Evolutionary conservation across 2,329 filamentous ascomycete species (phyloP), one percentile per base, ranked within the genome.

Genomic region (Penicillium frequentans): DNA sequence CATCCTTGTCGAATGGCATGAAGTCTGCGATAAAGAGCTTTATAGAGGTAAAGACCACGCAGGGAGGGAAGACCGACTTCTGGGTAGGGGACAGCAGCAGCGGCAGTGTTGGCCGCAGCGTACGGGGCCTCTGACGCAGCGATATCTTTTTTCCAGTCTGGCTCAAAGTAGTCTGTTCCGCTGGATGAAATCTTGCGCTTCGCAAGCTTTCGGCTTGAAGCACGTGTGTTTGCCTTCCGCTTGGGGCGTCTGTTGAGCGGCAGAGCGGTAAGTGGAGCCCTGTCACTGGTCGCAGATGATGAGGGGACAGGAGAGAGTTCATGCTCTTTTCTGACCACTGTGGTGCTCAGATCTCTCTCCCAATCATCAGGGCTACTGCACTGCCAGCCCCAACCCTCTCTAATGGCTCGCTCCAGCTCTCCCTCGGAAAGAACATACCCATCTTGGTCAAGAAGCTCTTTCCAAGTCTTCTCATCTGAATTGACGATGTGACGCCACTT

Each of bases 331-430:
- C 72, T 74, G 4, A 70, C 64, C 9, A 73, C 50, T 76, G 80
- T 60, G 71, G 81, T 75, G 73, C 90, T 91, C 49, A 97, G 75
- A 70, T 99, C 93, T 56, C 85, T 83, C 73, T 99, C 95, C 54
- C 84, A 91, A 24, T 90, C 91, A 52, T 90, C 84, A 4, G 82
- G 75, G 0, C 89, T 90, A 54, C 86, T 84, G 0, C 93, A 91
- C 72, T 99, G 95, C 92, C 95, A 99, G 14, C 93, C 95, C 95
- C 95, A 99, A 14, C 95, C 95, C 78, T 98, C 91, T 43, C 82
- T 80, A 54, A 98, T 92, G 29, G 95, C 93, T 65, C 88, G 88
- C 62, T 91, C 87, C 24, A 99, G 81, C 74, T 99, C 95, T 19
- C 90, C 91, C 1, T 87, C 81, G 0, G 91, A 88, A 2, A 99